Conservation (phyloP, 139 green algal genomes). For the Auxenochlorella pyrenoidosa region DNA sequence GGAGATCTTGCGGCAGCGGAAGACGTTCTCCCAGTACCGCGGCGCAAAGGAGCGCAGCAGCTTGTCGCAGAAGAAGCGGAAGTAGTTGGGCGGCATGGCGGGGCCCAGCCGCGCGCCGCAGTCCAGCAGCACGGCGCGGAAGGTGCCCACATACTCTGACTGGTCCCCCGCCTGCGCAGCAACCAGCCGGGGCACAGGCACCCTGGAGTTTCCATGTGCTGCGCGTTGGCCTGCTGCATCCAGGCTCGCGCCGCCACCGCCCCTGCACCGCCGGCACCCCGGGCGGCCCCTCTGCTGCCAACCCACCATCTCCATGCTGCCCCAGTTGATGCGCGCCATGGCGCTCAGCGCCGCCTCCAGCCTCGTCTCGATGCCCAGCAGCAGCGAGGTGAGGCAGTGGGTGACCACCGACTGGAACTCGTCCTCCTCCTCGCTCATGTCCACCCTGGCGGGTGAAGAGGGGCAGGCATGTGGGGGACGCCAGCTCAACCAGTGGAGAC, state of each 20-base stretch:
- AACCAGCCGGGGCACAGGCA: too few species aligned
- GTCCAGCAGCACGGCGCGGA: conserved; percentile 71
- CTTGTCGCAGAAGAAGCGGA: conserved; percentile 97
- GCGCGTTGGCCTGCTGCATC: too few species aligned
- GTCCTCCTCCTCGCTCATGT: conserved; percentile 83
- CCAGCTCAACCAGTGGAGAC: not conserved
- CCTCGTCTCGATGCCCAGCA: conserved; percentile 90
- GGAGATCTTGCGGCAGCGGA: conserved; percentile 58
- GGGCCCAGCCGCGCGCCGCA: conserved; percentile 64
- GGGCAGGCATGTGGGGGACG: not conserved
- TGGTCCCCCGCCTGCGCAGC: conserved; percentile 86
- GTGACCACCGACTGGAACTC: conserved; percentile 82
- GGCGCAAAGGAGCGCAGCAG: conserved; percentile 88
- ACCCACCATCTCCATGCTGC: conserved; percentile 65
- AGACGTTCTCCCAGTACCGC: conserved; percentile 77
- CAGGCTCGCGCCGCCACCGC: too few species aligned
- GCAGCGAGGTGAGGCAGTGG: conserved; percentile 82
- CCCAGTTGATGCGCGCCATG: conserved; percentile 68
- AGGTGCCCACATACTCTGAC: conserved; percentile 76
- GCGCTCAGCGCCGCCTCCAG: conserved; percentile 80
- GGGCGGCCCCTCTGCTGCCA: too few species aligned
- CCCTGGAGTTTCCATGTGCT: too few species aligned
- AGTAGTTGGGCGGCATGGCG: conserved; percentile 77
- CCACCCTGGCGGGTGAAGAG: conserved; percentile 50
- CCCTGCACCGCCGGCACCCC: too few species aligned